These are phyloP conservation scores for Leishmania gerbilli DNA, from an alignment of 208 protist genomes.

Conservation along the genomic window DNA sequence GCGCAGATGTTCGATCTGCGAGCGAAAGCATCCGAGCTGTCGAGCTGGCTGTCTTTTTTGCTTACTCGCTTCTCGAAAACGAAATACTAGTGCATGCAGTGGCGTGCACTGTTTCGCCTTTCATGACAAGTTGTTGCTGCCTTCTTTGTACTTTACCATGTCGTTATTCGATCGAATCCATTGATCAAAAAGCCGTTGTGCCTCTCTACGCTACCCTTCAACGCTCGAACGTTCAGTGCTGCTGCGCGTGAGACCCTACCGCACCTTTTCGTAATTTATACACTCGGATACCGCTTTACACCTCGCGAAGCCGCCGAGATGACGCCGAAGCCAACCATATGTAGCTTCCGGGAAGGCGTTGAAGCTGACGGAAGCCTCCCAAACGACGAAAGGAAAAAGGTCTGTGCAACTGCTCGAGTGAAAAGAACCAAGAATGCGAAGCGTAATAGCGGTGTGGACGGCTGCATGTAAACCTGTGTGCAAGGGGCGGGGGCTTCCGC, in stretches of 20 bases:
- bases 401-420: neutral
- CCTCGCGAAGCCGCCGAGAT: neutral
- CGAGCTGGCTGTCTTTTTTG: neutral
- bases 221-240: too few relatives aligned
- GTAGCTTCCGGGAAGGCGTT: neutral
- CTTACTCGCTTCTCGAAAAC: neutral
- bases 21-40: neutral
- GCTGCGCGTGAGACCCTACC: neutral
- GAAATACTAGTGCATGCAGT: neutral
- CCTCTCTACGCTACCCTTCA: neutral
- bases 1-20: neutral
- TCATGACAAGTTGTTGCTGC: neutral
- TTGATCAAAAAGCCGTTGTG: neutral
- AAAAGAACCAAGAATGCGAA: neutral
- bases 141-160: neutral
- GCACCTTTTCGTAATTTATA: neutral
- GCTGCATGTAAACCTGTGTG: too few relatives aligned
- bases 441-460: too few relatives aligned
- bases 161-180: neutral
- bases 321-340: neutral
- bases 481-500: neutral
- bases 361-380: neutral
- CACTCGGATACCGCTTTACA: neutral
- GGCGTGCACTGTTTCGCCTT: neutral
- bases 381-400: neutral